Percentiles rank a stretch among this genome's conserved stretches.
Evolutionary conservation across 2,329 filamentous ascomycete genomes (phyloP).

Genomic region (Dryadomyces sulphureus): DNA sequence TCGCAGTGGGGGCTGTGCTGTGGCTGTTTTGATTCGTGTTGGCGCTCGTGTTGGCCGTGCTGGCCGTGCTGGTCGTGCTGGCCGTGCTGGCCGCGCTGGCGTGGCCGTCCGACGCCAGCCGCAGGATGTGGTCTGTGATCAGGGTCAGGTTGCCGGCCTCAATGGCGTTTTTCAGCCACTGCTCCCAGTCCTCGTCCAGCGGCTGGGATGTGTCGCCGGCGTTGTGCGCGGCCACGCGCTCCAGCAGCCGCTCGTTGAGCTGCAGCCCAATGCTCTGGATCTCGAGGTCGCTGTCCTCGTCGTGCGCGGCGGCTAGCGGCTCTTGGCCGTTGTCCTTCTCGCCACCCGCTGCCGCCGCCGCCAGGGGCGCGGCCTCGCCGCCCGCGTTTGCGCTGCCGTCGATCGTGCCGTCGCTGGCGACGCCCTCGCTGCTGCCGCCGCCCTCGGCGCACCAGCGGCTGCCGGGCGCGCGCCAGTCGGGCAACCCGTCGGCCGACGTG

Average conservation of each 20-base stretch:
- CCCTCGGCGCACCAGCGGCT: constrained; percentile 14
- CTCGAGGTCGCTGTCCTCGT: constrained; percentile 33
- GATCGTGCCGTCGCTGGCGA: neutral
- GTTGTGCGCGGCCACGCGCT: constrained; percentile 47
- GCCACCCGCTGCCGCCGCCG: neutral
- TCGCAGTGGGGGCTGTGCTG: too few species aligned
- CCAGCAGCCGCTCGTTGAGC: constrained; percentile 49
- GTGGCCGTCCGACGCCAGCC: constrained; percentile 15
- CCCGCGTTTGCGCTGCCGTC: constrained; percentile 12
- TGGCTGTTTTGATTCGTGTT: neutral
- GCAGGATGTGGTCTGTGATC: constrained; percentile 27
- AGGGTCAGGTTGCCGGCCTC: constrained; percentile 43
- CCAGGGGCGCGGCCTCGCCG: neutral
- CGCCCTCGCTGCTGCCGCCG: neutral
- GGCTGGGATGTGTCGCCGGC: constrained; percentile 42
- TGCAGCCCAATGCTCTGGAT: constrained; percentile 40
- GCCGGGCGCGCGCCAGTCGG: constrained; percentile 41
- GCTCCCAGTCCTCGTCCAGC: constrained; percentile 59
- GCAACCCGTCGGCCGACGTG: constrained; percentile 55
- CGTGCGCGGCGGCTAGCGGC: too few species aligned
- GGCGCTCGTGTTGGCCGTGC: too few species aligned
- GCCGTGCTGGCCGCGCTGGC: neutral
- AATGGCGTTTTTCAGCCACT: constrained; percentile 57
- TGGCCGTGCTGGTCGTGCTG: neutral
- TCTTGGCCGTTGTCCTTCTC: constrained; percentile 6